These are phyloP conservation scores for Theobroma grandiflorum DNA, from an alignment of 441 rosid genomes.

Conservation along the genomic window DNA sequence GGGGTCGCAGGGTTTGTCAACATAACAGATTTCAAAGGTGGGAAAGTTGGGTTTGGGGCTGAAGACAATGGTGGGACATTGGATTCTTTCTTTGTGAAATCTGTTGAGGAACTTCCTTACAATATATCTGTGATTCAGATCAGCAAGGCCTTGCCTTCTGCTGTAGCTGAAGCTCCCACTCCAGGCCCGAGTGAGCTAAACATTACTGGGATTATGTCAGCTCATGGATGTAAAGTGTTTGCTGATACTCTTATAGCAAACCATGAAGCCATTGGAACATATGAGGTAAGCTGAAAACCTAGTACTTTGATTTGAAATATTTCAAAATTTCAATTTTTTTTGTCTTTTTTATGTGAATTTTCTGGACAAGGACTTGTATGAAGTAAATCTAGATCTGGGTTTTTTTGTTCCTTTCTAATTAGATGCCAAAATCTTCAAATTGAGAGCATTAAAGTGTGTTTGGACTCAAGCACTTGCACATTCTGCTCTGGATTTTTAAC, in stretches of 20 bases:
- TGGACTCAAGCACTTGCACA: not conserved
- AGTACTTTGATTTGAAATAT: not conserved
- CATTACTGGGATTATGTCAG: slow-evolving; percentile 78
- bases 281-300: slow-evolving; percentile 51
- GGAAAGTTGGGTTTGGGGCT: slow-evolving; percentile 87
- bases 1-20: slow-evolving; percentile 89
- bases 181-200: slow-evolving; percentile 81
- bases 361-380: not conserved
- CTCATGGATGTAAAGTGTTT: slow-evolving; percentile 89
- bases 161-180: slow-evolving; percentile 74
- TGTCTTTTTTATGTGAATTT: not conserved
- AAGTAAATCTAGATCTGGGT: slow-evolving; percentile 21
- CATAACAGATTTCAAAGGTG: slow-evolving; percentile 82
- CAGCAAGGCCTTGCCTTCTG: slow-evolving; percentile 67
- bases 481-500: not conserved
- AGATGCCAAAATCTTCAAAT: not conserved
- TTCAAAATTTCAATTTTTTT: not conserved
- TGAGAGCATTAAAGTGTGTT: not conserved
- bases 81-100: slow-evolving; percentile 71
- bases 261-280: slow-evolving; percentile 68
- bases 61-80: slow-evolving; percentile 62
- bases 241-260: slow-evolving; percentile 78
- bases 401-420: not conserved
- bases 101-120: slow-evolving; percentile 77
- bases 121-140: slow-evolving; percentile 89